Base-by-base conservation (phyloP, 2,329 filamentous ascomycete genomes). In the Clonostachys rhizophaga region DNA sequence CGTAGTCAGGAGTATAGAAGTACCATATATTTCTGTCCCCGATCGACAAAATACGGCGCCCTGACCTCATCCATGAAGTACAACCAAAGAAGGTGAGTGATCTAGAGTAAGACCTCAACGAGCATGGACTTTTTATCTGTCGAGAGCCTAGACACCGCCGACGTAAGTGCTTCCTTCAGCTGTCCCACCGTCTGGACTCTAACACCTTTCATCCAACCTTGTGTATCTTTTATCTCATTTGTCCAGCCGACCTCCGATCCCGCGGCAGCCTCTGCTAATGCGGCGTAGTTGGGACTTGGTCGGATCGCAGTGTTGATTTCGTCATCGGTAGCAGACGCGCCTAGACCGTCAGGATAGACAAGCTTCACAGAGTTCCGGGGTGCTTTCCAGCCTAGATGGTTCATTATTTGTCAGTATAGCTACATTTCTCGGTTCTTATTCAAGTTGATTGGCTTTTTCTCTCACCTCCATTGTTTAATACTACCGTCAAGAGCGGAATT, bases 391-490 rank as follows among this genome's bases (percentile, higher is more conserved):
- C 55, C 53, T 57, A 30, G 0, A 10, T 7, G 10, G 24, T 37
- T 41, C 44, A 45, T 10, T 1, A 6, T 7, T n/a, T 14, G 48
- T 62, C 44, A 60, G 55, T 14, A 17, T 17, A 10, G 3, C 24
- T 2, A 4, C 10, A 36, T 13, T 47, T 17, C 14, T 13, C 40
- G 35, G 24, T 17, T 14, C 17, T 46, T 34, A 6, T n/a, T 14
- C 14, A 9, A 10, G 37, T 17, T 24, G 11, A 35, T 3, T 34
- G 14, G 35, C 39, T 30, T n/a, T 9, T 6, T 2, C 3, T 54
- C 63, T 56, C 50, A 67, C 78, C 77, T 53, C 76, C 74, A 60
- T 81, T 81, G 54, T 81, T 81, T 33, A 81, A 59, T 6, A 81
- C 71, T 48, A 81, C 71, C 0, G 76, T 80, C 52, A 81, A 52